These are phyloP conservation scores for Penicillium cosmopolitanum DNA, from an alignment of 495 filamentous ascomycete species.

Conservation along the genomic window DNA sequence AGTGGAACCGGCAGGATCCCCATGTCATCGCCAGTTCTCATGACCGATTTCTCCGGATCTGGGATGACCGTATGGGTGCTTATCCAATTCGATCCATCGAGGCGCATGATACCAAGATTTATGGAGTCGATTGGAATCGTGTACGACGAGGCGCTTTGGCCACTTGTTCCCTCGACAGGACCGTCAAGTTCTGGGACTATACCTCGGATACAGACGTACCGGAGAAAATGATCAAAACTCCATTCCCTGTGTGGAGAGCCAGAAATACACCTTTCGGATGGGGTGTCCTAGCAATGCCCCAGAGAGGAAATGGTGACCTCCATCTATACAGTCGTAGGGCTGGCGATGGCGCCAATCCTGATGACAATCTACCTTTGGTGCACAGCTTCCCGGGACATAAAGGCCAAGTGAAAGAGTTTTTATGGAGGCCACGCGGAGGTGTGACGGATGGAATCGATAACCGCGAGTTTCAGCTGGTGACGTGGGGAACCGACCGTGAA, in stretches of 20 bases:
- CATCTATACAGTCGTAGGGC: constrained; percentile 80
- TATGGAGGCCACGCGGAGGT: constrained; percentile 82
- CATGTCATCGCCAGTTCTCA: constrained; percentile 89
- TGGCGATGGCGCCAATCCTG: constrained; percentile 45
- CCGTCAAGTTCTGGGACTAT: constrained; percentile 95
- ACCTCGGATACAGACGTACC: constrained; percentile 62
- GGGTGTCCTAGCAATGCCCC: constrained; percentile 88
- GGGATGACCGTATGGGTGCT: constrained; percentile 85
- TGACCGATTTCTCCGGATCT: constrained; percentile 82
- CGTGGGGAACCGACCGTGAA: constrained; percentile 87
- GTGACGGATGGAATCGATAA: constrained; percentile 77
- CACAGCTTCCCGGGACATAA: constrained; percentile 81
- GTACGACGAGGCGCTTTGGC: constrained; percentile 68
- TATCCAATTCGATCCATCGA: constrained; percentile 79
- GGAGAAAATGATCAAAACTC: constrained; percentile 74
- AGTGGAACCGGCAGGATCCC: constrained; percentile 87
- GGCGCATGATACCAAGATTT: constrained; percentile 94
- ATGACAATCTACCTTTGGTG: constrained; percentile 58
- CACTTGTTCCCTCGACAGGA: constrained; percentile 90
- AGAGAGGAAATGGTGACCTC: constrained; percentile 80
- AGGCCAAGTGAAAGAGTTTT: constrained; percentile 88
- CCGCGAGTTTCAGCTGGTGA: constrained; percentile 90
- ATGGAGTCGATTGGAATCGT: constrained; percentile 94
- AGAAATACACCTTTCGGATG: constrained; percentile 92
- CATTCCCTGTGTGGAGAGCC: constrained; percentile 90